Percentiles rank a stretch among this genome's conserved stretches.
Conservation (phyloP, 2,329 filamentous ascomycete species). For the Penicillium glabrum region DNA sequence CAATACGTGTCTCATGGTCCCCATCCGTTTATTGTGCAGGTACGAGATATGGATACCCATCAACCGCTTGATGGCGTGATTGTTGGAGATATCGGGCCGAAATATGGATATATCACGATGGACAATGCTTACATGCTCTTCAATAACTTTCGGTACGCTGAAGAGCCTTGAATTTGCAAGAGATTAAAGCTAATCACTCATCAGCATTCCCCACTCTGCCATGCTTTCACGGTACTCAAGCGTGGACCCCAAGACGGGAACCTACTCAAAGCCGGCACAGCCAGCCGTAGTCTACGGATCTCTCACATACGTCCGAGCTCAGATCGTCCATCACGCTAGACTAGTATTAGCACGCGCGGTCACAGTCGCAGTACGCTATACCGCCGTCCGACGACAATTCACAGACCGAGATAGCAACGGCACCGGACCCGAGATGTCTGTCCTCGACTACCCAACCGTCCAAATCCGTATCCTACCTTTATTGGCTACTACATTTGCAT, state of each 20-base stretch:
- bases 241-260: slow-evolving; percentile 48
- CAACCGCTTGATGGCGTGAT: slow-evolving; percentile 49
- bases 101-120: slow-evolving; percentile 55
- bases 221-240: slow-evolving; percentile 52
- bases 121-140: slow-evolving; percentile 58
- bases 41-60: slow-evolving; percentile 51
- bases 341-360: slow-evolving; percentile 55
- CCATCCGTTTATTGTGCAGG: slow-evolving; percentile 55
- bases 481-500: slow-evolving; percentile 53
- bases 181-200: neutral
- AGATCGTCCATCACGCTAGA: slow-evolving; percentile 47
- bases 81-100: slow-evolving; percentile 57
- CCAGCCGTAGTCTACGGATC: slow-evolving; percentile 53
- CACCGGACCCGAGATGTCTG: slow-evolving; percentile 48
- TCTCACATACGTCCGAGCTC: slow-evolving; percentile 49
- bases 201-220: slow-evolving; percentile 46
- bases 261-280: slow-evolving; percentile 48
- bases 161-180: neutral
- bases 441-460: slow-evolving; percentile 56
- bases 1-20: slow-evolving; percentile 49
- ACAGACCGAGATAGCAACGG: slow-evolving; percentile 51
- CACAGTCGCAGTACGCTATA: slow-evolving; percentile 54
- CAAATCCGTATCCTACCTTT: slow-evolving; percentile 56
- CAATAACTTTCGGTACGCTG: slow-evolving; percentile 39
- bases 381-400: slow-evolving; percentile 51